Conservation (phyloP, 345 rosid genomes). For the Syzygium jambos region DNA sequence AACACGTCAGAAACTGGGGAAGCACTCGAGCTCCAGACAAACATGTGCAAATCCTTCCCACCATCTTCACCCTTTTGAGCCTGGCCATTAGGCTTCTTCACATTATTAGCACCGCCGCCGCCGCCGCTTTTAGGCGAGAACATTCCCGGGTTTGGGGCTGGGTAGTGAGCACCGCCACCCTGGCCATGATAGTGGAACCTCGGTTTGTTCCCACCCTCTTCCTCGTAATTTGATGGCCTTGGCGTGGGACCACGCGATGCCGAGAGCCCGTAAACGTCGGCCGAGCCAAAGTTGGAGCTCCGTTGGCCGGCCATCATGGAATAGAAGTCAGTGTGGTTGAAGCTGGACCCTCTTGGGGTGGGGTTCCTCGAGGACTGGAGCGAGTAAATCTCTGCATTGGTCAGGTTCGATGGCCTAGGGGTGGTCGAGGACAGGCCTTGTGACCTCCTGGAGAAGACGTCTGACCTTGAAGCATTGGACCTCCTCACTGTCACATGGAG, state of each 20-base stretch:
- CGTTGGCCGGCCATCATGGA: conserved; percentile 58
- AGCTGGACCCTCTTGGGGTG: conserved; percentile 51
- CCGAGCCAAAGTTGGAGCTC: conserved; percentile 70
- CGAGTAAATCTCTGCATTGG: conserved; percentile 26
- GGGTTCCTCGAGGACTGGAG: conserved; percentile 15
- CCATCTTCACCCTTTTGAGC: conserved; percentile 27
- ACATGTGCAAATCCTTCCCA: conserved; percentile 86
- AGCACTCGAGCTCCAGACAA: conserved; percentile 96
- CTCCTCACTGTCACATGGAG: conserved; percentile 63
- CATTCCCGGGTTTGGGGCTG: conserved; percentile 95
- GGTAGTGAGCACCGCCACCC: conserved; percentile 62
- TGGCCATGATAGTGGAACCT: conserved; percentile 42
- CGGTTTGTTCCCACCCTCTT: conserved; percentile 38
- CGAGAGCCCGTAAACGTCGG: conserved; percentile 27
- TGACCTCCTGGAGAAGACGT: conserved; percentile 51
- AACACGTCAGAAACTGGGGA: conserved; percentile 95
- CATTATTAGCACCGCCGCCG: conserved; percentile 19
- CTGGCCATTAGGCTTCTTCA: conserved; percentile 24
- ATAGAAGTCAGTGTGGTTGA: conserved; percentile 59
- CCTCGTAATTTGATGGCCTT: conserved; percentile 79
- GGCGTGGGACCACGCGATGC: conserved; percentile 80
- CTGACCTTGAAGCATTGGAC: conserved; percentile 68
- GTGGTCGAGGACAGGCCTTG: conserved; percentile 45
- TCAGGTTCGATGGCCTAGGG: conserved; percentile 68
- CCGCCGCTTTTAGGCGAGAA: conserved; percentile 33